Evolutionary conservation across 768 basidiomycete genomes (phyloP), one percentile per base, ranked within the genome.

Genomic region (Sporobolomyces phaffii): DNA sequence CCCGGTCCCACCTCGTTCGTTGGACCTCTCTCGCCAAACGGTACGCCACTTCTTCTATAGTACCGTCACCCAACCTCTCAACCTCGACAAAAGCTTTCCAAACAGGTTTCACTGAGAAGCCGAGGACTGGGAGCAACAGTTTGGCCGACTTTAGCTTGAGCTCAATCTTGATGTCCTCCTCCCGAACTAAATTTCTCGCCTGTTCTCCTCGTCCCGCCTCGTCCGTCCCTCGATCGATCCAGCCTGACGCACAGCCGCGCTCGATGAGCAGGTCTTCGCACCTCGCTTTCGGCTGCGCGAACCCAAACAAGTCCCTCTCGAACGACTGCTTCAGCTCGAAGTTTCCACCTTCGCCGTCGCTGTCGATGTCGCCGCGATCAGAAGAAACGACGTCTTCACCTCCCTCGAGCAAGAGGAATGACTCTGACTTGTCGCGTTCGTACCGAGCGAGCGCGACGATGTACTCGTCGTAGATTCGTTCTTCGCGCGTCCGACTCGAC

Each of bases 141-240:
- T 50, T 17, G 3, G 51, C 64, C 31, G 50, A 26, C 2, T n/a
- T 24, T 2, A 17, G 6, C 28, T 36, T 56, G 38, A 66, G 65
- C 14, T 65, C 58, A 52, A 65, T 51, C 52, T 60, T 53, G 52
- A 66, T 10, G 31, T 66, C 65, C 13, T 60, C 36, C 5, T 20
- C 31, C 20, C 51, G n/a, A 41, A 26, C 26, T 13, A n/a, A 26
- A 9, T 10, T 11, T 24, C 15, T 10, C 26, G 22, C 22, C 11
- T 11, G 10, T 29, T 22, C 22, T 13, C 18, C 33, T 22, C 29
- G 17, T 15, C 20, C 5, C 43, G 13, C 45, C 9, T 47, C 59
- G 2, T 51, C 34, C 4, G n/a, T 43, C 7, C 8, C 24, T 10
- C 4, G 5, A 22, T 50, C 52, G 31, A 49, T 41, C 44, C 43